Base-by-base conservation (phyloP, 2,329 filamentous ascomycete species). In the Fulvia fulva region DNA sequence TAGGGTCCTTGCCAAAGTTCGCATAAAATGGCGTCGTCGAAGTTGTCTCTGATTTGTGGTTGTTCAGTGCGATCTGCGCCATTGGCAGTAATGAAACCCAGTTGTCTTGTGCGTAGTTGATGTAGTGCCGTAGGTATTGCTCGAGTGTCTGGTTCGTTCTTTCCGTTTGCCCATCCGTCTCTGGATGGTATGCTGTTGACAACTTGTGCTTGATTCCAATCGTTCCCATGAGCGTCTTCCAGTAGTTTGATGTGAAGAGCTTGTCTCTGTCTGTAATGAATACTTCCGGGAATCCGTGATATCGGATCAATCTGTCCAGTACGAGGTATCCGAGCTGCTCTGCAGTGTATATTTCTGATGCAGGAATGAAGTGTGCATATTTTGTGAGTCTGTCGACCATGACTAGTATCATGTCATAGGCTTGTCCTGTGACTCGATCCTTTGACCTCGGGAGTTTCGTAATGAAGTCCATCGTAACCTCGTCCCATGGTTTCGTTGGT, bases 211-310 rank as follows among this genome's bases (percentile, higher is more conserved):
- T 66, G 53, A 71, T 67, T 26, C 62, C 60, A 16, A 65, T 53
- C 26, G 21, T 53, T 54, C 26, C 47, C 2, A 63, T 43, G 16
- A 65, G 52, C 14, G 57, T 59, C 34, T 62, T 62, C 63, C 51
- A 65, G 56, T 56, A 64, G 53, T 64, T 63, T 23, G 51, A 65
- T 37, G 45, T 66, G 56, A 68, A 68, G 8, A 67, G 34, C 32
- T 62, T 65, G 50, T 64, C 60, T 56, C 62, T 58, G 55, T 68
- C 64, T 12, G 61, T 59, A 41, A 65, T 64, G 51, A 68, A 59
- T 16, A 47, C 32, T 43, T 56, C 57, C 11, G 46, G 64, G 14
- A 65, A 49, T 41, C 63, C 44, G 34, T 65, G 43, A 60, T 64
- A 61, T 55, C 45, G 34, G 11, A 66, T 43, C 21, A 66, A 41